A percentile compares a stretch with the other conserved stretches of the same genome.
These are phyloP conservation scores for Trametes hirsuta DNA, from an alignment of 1,284 basidiomycete genomes.

Conservation along the genomic window DNA sequence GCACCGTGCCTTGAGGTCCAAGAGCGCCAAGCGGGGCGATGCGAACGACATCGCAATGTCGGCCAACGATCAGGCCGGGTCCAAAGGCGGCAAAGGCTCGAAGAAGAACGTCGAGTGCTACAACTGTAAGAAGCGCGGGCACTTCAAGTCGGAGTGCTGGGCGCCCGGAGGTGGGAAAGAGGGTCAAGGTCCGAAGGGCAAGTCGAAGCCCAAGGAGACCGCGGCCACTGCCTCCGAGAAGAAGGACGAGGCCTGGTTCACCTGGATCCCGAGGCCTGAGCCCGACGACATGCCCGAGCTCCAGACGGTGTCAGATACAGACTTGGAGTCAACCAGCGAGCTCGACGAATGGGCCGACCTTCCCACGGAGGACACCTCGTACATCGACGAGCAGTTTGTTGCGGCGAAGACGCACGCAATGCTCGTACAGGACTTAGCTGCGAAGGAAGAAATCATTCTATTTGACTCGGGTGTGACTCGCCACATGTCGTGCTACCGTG, in stretches of 20 bases:
- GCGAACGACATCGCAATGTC: slow-evolving; percentile 7
- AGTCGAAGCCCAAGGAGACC: slow-evolving; percentile 19
- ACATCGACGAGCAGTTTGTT: no score
- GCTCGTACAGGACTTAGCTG: neutral
- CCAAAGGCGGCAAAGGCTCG: neutral
- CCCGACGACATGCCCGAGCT: no score
- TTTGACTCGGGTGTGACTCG: slow-evolving; percentile 42
- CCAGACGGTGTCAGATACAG: no score
- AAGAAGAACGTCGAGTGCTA: slow-evolving; percentile 20
- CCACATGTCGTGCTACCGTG: slow-evolving; percentile 44
- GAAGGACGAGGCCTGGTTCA: no score
- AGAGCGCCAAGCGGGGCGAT: neutral
- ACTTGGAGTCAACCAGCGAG: no score
- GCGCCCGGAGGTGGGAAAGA: slow-evolving; percentile 34
- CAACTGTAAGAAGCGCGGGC: slow-evolving; percentile 31
- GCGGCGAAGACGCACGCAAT: neutral
- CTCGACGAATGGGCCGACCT: no score
- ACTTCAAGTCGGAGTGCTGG: slow-evolving; percentile 31
- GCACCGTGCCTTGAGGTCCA: slow-evolving; percentile 1
- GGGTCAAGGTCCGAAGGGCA: slow-evolving; percentile 27
- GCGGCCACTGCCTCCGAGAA: slow-evolving; percentile 1
- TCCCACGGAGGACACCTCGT: no score
- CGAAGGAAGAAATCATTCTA: slow-evolving; percentile 20
- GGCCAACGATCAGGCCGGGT: slow-evolving; percentile 3
- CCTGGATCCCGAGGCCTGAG: no score